Evolutionary conservation across 768 basidiomycete genomes (phyloP), one percentile per base, ranked within the genome.

Genomic region (Bullera alba): DNA sequence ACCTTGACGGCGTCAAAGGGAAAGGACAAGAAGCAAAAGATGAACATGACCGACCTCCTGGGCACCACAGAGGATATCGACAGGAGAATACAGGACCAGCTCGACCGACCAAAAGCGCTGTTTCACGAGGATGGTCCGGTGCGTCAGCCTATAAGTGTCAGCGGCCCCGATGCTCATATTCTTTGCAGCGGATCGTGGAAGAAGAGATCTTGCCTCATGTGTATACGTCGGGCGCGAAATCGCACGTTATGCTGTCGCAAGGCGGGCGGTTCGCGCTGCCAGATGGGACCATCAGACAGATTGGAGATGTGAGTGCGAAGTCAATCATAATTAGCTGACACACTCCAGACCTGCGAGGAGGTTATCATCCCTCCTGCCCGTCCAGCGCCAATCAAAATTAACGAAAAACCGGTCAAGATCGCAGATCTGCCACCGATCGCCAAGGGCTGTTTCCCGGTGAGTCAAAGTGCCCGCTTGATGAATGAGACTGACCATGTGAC

Each of bases 301-400:
- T 79, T 44, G 65, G 79, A 37, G 86, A 91, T 65, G 91, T 91
- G 54, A 45, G 75, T 53, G 10, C 0, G 12, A 12, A 45, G 23
- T 28, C 19, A 3, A 22, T 10, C 14, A 16, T 30, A 23, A 14
- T 19, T 25, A 42, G 55, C 46, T 61, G 51, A 46, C 23, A 30
- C n/a, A 5, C 12, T n/a, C 25, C 56, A 92, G 89, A 80, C 83
- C 38, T 88, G 83, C 63, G 86, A 93, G 71, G 92, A 96, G 76
- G 86, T 95, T 16, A 78, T 82, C 21, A 78, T 97, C 29, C 95
- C 95, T 5, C 91, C 93, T 12, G 80, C 89, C 0, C 83, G 75
- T 56, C 76, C 81, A 2, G 78, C 93, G 0, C 90, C 91, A 8
- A 83, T 84, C 6, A 81, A 80, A 43, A 63, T 70, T 4, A 76